Evolutionary conservation across 495 filamentous ascomycete species (phyloP).

Genomic region (Lentithecium fluviatile): DNA sequence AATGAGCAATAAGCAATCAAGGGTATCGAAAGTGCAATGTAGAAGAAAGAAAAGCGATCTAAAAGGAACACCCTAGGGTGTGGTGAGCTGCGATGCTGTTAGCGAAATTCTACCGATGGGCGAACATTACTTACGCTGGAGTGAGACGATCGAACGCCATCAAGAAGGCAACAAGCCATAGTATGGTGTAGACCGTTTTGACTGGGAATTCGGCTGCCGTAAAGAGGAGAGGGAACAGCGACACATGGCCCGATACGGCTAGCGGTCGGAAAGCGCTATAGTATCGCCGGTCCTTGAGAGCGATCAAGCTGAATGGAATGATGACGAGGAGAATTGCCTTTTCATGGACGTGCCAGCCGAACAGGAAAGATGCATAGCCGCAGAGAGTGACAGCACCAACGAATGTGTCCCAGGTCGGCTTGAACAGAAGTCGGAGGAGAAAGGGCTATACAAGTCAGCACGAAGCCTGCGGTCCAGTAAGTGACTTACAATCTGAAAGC

Average conservation of each 20-base stretch:
- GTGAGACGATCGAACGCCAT: slow-evolving; percentile 82
- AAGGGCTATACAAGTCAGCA: slow-evolving; percentile 54
- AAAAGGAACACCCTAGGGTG: slow-evolving; percentile 77
- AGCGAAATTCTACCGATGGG: not conserved
- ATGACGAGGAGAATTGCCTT: slow-evolving; percentile 94
- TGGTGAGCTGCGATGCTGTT: slow-evolving; percentile 47
- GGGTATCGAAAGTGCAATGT: slow-evolving; percentile 83
- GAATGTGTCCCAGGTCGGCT: slow-evolving; percentile 83
- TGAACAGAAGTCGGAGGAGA: slow-evolving; percentile 75
- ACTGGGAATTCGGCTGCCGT: slow-evolving; percentile 88
- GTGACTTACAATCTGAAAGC: slow-evolving; percentile 69
- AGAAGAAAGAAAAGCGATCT: slow-evolving; percentile 84
- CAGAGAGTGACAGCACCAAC: slow-evolving; percentile 89
- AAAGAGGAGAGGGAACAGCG: slow-evolving; percentile 90
- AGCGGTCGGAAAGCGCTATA: slow-evolving; percentile 89
- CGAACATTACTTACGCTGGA: slow-evolving; percentile 56
- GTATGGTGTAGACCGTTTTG: slow-evolving; percentile 89
- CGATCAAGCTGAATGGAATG: slow-evolving; percentile 92
- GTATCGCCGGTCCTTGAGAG: slow-evolving; percentile 86
- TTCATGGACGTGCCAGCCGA: slow-evolving; percentile 98
- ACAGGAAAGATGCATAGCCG: slow-evolving; percentile 93
- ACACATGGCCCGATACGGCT: slow-evolving; percentile 90
- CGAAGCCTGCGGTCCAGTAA: not conserved
- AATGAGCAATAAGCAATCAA: slow-evolving; percentile 86
- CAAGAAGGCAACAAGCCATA: slow-evolving; percentile 86